Percentiles rank a stretch among this genome's conserved stretches.
phyloP scores from a whole-genome alignment of 305 asterid genomes.

The Rubia tinctorum region DNA sequence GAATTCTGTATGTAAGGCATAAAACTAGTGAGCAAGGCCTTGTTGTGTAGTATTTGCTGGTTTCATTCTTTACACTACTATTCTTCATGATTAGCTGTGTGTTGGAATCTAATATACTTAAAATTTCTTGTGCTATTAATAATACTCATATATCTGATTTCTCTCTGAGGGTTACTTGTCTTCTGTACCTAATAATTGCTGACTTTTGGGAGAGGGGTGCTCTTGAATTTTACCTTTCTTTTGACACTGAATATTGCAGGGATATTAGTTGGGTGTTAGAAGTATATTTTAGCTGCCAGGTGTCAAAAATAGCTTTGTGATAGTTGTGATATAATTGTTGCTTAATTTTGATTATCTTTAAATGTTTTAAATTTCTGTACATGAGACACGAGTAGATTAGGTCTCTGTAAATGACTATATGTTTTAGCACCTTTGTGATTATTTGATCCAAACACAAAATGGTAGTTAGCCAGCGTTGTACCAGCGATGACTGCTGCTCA shows the following conservation, averaged over 20 bases:
- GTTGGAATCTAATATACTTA: constrained; percentile 13
- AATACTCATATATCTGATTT: too few relatives aligned
- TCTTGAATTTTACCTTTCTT: neutral
- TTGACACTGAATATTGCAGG: neutral
- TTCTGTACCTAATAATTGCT: neutral
- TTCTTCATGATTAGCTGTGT: constrained; percentile 5
- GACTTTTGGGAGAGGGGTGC: neutral
- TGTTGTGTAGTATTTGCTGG: constrained; percentile 27
- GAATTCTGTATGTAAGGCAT: too few relatives aligned
- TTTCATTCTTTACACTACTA: constrained; percentile 22
- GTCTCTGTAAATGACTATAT: too few relatives aligned
- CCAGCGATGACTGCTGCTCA: too few relatives aligned
- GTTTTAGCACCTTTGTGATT: too few relatives aligned
- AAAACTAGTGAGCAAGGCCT: constrained; percentile 81
- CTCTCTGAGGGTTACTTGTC: neutral
- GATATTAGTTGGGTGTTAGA: neutral
- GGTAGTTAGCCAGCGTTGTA: too few relatives aligned
- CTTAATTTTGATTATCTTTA: neutral
- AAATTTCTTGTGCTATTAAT: neutral
- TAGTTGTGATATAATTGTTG: neutral
- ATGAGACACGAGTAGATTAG: neutral
- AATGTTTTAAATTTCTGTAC: neutral
- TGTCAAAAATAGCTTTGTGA: neutral
- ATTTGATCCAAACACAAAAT: too few relatives aligned
- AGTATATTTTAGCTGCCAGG: neutral